These are phyloP conservation scores for Nigrospora osmanthi DNA, from an alignment of 2,329 filamentous ascomycete genomes.

Conservation along the genomic window DNA sequence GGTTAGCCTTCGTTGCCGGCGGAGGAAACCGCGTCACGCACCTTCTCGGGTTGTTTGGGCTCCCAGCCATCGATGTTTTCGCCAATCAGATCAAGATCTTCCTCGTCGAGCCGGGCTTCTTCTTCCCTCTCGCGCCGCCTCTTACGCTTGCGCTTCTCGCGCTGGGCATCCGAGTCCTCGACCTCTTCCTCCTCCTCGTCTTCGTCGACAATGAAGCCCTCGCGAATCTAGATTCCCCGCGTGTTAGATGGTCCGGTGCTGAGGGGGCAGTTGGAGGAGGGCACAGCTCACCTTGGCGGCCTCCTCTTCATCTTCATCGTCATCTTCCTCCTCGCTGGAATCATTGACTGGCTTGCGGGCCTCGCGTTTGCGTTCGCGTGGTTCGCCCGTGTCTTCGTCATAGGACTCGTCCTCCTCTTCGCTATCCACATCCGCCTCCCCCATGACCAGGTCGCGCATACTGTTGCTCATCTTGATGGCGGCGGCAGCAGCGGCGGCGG, in stretches of 20 bases:
- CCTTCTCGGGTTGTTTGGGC: conserved; percentile 60
- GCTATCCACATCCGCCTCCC: conserved; percentile 76
- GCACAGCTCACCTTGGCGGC: conserved; percentile 54
- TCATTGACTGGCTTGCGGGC: conserved; percentile 54
- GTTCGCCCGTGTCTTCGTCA: conserved; percentile 66
- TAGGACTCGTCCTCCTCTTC: conserved; percentile 81
- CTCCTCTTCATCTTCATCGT: conserved; percentile 86
- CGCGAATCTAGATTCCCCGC: conserved; percentile 58
- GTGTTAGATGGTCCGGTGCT: neutral
- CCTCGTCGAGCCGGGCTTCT: conserved; percentile 87
- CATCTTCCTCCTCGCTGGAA: conserved; percentile 87
- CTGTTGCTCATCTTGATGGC: conserved; percentile 48
- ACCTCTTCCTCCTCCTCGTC: conserved; percentile 67
- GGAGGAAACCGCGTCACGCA: conserved; percentile 20
- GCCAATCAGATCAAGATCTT: conserved; percentile 92
- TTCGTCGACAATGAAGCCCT: conserved; percentile 94
- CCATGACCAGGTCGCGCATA: conserved; percentile 73
- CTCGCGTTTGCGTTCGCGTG: conserved; percentile 10
- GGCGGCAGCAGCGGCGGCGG: neutral
- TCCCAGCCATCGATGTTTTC: conserved; percentile 67
- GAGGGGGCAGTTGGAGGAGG: neutral
- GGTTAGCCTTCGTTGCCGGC: conserved; percentile 10
- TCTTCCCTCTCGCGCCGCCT: conserved; percentile 66
- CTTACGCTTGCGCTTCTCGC: conserved; percentile 71
- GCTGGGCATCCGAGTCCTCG: conserved; percentile 45